Conservation (phyloP, 1,284 basidiomycete genomes). For the Irpex rosettiformis region DNA sequence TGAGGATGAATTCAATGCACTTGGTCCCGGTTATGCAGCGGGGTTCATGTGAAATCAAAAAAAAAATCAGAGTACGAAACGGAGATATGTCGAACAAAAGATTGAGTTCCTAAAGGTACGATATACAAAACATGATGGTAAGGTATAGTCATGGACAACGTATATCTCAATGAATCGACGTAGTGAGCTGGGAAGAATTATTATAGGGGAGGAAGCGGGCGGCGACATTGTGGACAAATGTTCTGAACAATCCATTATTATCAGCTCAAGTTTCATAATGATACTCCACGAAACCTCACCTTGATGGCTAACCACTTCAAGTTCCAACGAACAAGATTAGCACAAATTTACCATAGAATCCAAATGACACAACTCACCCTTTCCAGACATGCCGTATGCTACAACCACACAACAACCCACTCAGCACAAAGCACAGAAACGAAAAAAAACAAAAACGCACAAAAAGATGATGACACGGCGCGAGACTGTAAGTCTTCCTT, state of each 20-base stretch:
- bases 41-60: too few species aligned
- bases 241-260: slow-evolving; percentile 43
- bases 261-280: neutral
- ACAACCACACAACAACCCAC: neutral
- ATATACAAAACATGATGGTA: too few species aligned
- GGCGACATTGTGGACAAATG: slow-evolving; percentile 85
- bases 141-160: neutral
- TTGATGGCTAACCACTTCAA: slow-evolving; percentile 85
- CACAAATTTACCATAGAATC: neutral
- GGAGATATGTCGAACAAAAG: too few species aligned
- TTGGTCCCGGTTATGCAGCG: too few species aligned
- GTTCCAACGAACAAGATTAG: slow-evolving; percentile 12
- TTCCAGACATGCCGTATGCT: slow-evolving; percentile 86
- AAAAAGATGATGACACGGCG: slow-evolving; percentile 88
- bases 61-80: too few species aligned
- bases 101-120: too few species aligned
- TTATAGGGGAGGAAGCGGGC: slow-evolving; percentile 75
- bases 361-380: slow-evolving; percentile 38
- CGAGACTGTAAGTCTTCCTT: slow-evolving; percentile 76
- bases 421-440: slow-evolving; percentile 3
- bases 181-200: neutral
- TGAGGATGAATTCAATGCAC: too few species aligned
- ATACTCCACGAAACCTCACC: slow-evolving; percentile 35
- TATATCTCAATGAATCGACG: neutral
- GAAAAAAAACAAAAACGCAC: slow-evolving; percentile 42